Evolutionary conservation across 768 basidiomycete species (phyloP), one percentile per base, ranked within the genome.

Genomic region (Leccinellum rugosiceps): DNA sequence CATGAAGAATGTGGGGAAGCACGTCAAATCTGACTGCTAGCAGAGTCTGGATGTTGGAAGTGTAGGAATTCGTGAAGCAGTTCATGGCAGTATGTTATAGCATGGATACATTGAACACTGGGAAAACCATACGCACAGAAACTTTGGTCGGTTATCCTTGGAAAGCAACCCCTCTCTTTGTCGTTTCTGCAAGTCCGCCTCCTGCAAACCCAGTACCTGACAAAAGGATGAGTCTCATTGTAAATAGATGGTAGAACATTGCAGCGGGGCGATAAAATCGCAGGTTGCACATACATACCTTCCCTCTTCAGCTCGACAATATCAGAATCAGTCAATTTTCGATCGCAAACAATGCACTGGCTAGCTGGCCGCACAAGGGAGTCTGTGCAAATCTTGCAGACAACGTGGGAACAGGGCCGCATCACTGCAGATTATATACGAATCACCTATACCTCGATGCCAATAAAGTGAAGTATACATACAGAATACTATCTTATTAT

Each of bases 131-230:
- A 58, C 56, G 55, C 41, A 48, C 25, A 50, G 41, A 43, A 48
- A 9, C 17, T 14, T n/a, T 15, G 41, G 48, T 58, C 53, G 44
- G 30, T 61, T 70, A 94, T 44, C 91, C 92, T 68, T 95, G 92
- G 77, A 98, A 96, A 0, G 92, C 88, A 13, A 92, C 75, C 2
- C 92, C 93, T 28, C 77, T 78, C 69, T 83, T 88, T 35, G 83
- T 86, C 0, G 90, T 88, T 74, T 96, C 92, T n/a, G 94, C 92
- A 62, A 93, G 73, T 6, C 95, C 95, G n/a, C 95, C 94, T 53
- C 91, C 90, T 8, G 95, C 94, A 67, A 91, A 98, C 0, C 95
- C 94, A 10, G 95, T 98, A 25, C 92, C 91, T 93, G 55, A 28
- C 50, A 38, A 45, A 49, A 46, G 21, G 46, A 32, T 15, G 25